Evolutionary conservation across 2,329 filamentous ascomycete genomes (phyloP).

Genomic region (Paraconiothyrium sp.): DNA sequence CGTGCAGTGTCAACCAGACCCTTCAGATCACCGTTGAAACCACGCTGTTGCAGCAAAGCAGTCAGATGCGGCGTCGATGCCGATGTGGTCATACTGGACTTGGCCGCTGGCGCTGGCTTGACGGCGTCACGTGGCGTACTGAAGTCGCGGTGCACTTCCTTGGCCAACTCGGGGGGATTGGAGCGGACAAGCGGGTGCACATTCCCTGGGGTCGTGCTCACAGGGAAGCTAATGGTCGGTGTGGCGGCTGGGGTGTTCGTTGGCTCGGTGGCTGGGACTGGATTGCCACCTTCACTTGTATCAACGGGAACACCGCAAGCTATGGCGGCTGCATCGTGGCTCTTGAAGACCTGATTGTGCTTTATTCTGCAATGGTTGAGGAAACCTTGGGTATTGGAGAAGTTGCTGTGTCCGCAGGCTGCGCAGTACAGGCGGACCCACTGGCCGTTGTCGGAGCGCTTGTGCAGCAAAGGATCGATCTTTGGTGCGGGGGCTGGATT

Average conservation of each 20-base stretch:
- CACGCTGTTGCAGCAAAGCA: constrained; percentile 51
- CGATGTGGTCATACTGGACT: constrained; percentile 48
- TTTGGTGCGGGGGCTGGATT: constrained; percentile 64
- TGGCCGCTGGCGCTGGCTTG: constrained; percentile 22
- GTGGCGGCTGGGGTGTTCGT: constrained; percentile 36
- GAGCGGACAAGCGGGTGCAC: constrained; percentile 48
- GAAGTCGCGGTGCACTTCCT: constrained; percentile 45
- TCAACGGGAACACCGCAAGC: constrained; percentile 87
- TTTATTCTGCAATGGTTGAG: constrained; percentile 99
- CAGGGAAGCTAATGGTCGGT: constrained; percentile 42
- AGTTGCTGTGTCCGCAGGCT: constrained; percentile 88
- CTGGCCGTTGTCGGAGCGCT: constrained; percentile 81
- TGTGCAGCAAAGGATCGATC: constrained; percentile 82
- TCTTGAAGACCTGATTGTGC: constrained; percentile 92
- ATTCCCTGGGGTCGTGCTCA: constrained; percentile 40
- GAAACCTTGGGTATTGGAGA: constrained; percentile 97
- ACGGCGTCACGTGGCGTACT: constrained; percentile 29
- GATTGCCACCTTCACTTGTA: constrained; percentile 62
- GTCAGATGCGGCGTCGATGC: constrained; percentile 54
- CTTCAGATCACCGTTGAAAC: constrained; percentile 52
- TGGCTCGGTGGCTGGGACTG: constrained; percentile 45
- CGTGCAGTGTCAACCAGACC: constrained; percentile 48
- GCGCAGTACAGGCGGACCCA: constrained; percentile 89
- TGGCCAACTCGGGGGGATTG: constrained; percentile 37
- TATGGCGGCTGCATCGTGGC: constrained; percentile 91